phyloP scores from a whole-genome alignment of 163 green algal species.

The Volvox carteri region DNA sequence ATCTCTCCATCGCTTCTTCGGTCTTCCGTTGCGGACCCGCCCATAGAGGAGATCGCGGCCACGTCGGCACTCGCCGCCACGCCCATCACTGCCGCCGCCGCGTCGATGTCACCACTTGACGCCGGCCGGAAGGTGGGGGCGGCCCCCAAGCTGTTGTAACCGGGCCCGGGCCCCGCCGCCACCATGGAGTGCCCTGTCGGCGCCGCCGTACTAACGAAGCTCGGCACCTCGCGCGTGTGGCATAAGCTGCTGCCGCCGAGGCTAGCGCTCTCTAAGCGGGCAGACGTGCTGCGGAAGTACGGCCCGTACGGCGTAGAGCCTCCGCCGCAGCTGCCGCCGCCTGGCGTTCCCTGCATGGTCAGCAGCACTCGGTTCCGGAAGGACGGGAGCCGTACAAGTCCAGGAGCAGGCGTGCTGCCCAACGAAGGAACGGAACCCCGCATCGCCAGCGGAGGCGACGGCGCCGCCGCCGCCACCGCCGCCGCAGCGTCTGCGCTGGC shows the following conservation, averaged over 20 bases:
- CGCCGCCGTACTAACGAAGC: neutral
- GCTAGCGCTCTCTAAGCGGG: neutral
- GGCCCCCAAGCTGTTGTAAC: neutral
- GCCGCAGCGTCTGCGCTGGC: neutral
- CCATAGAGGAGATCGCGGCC: too few species aligned
- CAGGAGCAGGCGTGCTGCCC: neutral
- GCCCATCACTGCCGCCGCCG: too few species aligned
- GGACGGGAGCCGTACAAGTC: conserved; percentile 15
- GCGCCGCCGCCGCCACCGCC: neutral
- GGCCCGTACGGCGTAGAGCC: neutral
- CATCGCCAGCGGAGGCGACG: neutral
- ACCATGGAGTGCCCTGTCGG: neutral
- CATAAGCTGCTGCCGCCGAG: neutral
- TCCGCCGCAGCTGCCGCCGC: neutral
- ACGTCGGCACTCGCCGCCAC: too few species aligned
- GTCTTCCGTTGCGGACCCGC: too few species aligned
- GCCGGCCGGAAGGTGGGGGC: neutral
- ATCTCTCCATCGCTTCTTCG: neutral
- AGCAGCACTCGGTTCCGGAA: conserved; percentile 40
- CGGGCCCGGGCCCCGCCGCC: neutral
- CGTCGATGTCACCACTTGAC: neutral
- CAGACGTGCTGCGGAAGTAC: conserved; percentile 7
- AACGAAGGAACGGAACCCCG: neutral
- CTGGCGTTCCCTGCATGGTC: neutral
- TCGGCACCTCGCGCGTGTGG: neutral